These are phyloP conservation scores for Cercospora janseana DNA, from an alignment of 2,329 filamentous ascomycete genomes.

Conservation along the genomic window DNA sequence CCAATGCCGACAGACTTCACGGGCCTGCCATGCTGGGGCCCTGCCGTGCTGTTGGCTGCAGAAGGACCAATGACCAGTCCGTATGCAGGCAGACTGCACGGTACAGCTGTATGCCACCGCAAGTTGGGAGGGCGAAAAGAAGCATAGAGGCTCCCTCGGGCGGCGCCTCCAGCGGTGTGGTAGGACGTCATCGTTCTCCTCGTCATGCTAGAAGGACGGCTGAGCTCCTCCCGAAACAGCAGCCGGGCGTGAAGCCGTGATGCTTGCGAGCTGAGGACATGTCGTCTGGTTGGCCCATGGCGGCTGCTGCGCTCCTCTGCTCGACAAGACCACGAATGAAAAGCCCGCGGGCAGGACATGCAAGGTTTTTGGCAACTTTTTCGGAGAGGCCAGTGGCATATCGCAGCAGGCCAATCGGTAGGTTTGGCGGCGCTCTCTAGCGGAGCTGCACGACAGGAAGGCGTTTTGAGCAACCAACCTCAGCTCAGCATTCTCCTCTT, in stretches of 20 bases:
- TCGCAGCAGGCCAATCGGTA: constrained; percentile 1
- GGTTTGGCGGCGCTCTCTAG: background rate
- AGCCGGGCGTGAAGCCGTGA: background rate
- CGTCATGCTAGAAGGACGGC: background rate
- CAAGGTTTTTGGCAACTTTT: background rate
- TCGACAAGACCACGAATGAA: background rate
- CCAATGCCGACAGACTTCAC: background rate
- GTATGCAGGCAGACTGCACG: background rate
- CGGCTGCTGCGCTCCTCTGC: constrained; percentile 4
- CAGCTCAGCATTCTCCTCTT: background rate
- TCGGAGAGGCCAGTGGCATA: constrained; percentile 12
- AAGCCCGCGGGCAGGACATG: background rate
- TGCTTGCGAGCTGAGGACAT: background rate
- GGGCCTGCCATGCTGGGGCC: background rate
- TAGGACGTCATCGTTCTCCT: constrained; percentile 3
- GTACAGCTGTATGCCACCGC: background rate
- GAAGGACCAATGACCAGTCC: background rate
- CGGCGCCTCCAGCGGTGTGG: constrained; percentile 5
- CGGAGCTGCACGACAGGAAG: background rate
- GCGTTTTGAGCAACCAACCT: constrained; percentile 4
- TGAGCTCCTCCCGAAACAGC: constrained; percentile 7
- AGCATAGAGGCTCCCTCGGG: constrained; percentile 1
- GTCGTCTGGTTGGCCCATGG: background rate
- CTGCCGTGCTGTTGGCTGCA: background rate
- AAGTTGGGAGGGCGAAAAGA: background rate